These are phyloP conservation scores for Gloeophyllum trabeum DNA, from an alignment of 768 basidiomycete genomes.

Conservation along the genomic window DNA sequence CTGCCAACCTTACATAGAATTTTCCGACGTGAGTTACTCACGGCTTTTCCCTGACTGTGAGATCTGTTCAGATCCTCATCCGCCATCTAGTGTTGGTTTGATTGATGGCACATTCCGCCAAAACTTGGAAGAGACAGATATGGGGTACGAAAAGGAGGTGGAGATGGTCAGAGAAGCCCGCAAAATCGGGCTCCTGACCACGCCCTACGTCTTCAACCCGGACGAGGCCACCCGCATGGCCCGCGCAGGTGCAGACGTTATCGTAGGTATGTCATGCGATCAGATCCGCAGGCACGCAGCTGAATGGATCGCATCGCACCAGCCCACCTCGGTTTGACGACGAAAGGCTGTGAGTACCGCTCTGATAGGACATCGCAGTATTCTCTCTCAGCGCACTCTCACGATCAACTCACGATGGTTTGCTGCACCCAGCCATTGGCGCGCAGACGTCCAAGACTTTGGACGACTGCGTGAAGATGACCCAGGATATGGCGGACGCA, in stretches of 20 bases:
- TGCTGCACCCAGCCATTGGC: conserved; percentile 7
- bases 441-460: conserved; percentile 14
- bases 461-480: conserved; percentile 13
- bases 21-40: conserved; percentile 13
- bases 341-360: conserved; percentile 7
- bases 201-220: conserved; percentile 18
- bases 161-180: conserved; percentile 18
- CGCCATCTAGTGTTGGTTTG: conserved; percentile 7
- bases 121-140: conserved; percentile 18
- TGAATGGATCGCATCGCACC: background rate
- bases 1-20: conserved; percentile 7
- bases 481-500: conserved; percentile 11
- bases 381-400: too few species aligned
- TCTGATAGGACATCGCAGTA: background rate
- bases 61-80: background rate
- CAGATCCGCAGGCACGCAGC: too few species aligned
- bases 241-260: conserved; percentile 13
- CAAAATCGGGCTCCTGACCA: conserved; percentile 13
- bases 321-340: conserved; percentile 19
- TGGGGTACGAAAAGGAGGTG: conserved; percentile 19
- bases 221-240: conserved; percentile 16
- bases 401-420: background rate
- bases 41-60: too few species aligned
- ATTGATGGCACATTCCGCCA: conserved; percentile 18
- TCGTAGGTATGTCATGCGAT: conserved; percentile 9